These are phyloP conservation scores for Avicennia marina DNA, from an alignment of 257 asterid species.

Conservation along the genomic window DNA sequence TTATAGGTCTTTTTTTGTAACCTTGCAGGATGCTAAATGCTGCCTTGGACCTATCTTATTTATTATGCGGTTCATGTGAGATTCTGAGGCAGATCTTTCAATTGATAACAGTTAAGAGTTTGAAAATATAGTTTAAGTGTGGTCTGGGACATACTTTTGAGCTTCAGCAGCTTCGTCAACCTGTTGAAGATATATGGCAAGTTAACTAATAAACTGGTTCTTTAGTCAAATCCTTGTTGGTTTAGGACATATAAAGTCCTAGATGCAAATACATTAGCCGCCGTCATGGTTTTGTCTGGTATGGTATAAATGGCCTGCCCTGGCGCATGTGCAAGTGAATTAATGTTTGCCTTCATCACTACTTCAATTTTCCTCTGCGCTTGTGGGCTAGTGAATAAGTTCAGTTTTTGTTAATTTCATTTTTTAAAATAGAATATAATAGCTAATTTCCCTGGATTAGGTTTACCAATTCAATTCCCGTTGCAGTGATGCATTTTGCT, in stretches of 20 bases:
- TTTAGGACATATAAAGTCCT: not conserved
- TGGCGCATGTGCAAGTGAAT: not conserved
- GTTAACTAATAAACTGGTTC: not conserved
- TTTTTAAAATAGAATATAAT: too few relatives aligned
- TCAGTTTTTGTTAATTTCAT: too few relatives aligned
- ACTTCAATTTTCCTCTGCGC: not conserved
- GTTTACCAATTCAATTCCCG: not conserved
- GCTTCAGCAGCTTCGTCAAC: not conserved
- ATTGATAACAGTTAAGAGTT: not conserved
- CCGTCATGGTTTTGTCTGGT: not conserved
- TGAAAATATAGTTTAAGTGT: not conserved
- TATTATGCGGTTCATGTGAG: not conserved
- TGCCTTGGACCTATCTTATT: not conserved
- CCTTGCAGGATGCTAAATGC: not conserved
- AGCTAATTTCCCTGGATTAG: too few relatives aligned
- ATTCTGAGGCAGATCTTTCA: not conserved
- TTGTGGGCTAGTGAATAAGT: not conserved
- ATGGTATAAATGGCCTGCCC: not conserved
- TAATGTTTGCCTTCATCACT: slow-evolving; percentile 8
- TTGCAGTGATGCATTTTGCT: not conserved
- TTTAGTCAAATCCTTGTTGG: not conserved
- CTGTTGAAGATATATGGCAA: not conserved
- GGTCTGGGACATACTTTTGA: not conserved
- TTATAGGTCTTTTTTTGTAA: not conserved
- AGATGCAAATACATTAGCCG: not conserved